Base-by-base conservation (phyloP, 176 grass and related monocot genomes). In the Raddia guianensis region DNA sequence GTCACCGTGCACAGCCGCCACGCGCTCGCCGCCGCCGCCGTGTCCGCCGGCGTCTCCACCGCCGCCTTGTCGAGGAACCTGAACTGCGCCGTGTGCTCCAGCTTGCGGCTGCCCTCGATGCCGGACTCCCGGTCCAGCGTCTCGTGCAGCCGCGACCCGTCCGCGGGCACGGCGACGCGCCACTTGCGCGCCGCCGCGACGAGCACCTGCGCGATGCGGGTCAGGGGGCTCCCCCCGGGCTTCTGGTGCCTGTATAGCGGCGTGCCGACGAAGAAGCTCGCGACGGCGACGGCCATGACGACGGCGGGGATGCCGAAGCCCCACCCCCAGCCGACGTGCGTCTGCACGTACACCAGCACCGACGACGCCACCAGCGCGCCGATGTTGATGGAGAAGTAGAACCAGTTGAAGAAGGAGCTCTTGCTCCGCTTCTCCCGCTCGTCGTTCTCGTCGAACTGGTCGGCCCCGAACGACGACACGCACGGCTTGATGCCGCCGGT, bases 401-500 rank as follows among this genome's bases (percentile, higher is more conserved):
- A 97, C 94, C 94, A 97, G 60, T 97, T 97, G 80, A 97, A 97
- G 50, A 97, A 97, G 1, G 91, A 93, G 70, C 80, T 89, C 94
- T 97, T 97, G 63, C 86, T 86, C 78, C 79, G 84, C 80, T 87
- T 68, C 84, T 97, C 94, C 1, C 6, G 4, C 19, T 61, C 72
- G 45, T 97, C 91, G 12, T 85, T 54, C 71, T 97, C 94, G 63
- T 97, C 94, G 69, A 97, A 97, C 69, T 97, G 94, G 73, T 97
- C 91, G 0, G 94, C 94, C 9, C 94, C 94, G 27, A 97, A 97
- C 0, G 94, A 97, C 0, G 88, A 93, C 18, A 97, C 91, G 68
- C 94, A 97, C 0, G 94, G 94, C 83, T 97, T 97, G 86, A 97
- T 97, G n/a, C 94, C 94, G 1, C 94, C 94, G 2, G 91, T 97